Conservation (phyloP, 441 rosid species). For the Adansonia grandidieri region DNA sequence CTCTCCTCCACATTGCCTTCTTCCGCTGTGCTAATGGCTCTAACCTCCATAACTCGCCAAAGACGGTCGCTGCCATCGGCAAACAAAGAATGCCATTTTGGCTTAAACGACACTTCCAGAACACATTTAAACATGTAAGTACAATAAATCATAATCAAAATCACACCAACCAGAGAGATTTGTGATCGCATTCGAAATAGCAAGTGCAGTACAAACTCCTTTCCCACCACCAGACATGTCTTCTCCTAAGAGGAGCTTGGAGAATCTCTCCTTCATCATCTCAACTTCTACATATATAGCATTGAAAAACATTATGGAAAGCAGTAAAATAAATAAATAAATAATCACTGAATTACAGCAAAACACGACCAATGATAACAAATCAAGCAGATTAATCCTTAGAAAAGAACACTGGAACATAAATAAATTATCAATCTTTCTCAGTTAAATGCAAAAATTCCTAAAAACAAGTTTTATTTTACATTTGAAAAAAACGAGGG, state of each 20-base stretch:
- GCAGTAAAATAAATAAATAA: neutral
- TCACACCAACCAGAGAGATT: constrained; percentile 76
- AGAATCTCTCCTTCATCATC: constrained; percentile 97
- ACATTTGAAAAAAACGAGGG: neutral
- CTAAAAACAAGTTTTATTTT: neutral
- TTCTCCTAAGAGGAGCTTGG: constrained; percentile 91
- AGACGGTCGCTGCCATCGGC: constrained; percentile 71
- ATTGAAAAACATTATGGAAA: neutral
- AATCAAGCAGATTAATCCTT: neutral
- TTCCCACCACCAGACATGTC: constrained; percentile 99
- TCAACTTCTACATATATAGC: constrained; percentile 58
- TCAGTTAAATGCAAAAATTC: neutral
- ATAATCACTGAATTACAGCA: too few relatives aligned
- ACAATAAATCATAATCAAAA: neutral
- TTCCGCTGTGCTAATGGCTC: constrained; percentile 80
- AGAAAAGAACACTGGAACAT: neutral
- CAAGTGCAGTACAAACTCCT: constrained; percentile 96
- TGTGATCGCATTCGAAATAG: constrained; percentile 93
- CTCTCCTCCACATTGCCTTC: constrained; percentile 95
- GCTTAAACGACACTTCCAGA: neutral
- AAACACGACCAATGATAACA: neutral
- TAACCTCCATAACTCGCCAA: constrained; percentile 93
- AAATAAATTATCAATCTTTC: neutral
- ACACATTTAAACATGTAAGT: neutral
- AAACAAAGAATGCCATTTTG: constrained; percentile 19